Base-by-base conservation (phyloP, 768 basidiomycete species). In the Panaeolus cyanescens region DNA sequence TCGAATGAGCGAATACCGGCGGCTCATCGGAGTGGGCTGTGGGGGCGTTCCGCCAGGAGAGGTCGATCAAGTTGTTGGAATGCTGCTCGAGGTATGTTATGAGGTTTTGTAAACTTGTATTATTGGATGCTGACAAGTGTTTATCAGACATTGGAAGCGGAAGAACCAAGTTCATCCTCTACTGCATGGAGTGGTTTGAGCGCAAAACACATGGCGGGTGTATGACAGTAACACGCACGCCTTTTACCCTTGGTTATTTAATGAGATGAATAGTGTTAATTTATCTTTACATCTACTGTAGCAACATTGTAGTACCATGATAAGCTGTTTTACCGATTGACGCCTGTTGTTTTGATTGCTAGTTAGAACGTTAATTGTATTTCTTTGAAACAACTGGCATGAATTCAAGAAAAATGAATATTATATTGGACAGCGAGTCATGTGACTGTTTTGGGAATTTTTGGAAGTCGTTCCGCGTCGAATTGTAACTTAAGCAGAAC, bases 11-110 rank as follows among this genome's bases (percentile, higher is more conserved):
- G 91, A 96, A 65, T 99, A 98, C 72, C 80, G 95, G 66, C 81
- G 89, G 63, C 74, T 99, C 56, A 95, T 99, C 67, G 90, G 91
- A 32, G 89, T 93, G 15, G 95, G 93, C 0, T 96, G 93, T 76
- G 94, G 94, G 22, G 91, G 93, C 0, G 84, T 95, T 31, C 85
- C 90, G 2, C 86, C 91, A 1, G 80, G 86, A n/a, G 95, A 98
- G 63, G 91, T 98, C 34, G 96, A 98, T 68, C 85, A 85, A 62
- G 89, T 95, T 4, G 80, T 97, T 62, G 87, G 86, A 25, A 90
- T 92, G 82, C 76, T 99, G 39, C 80, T 95, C 17, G 93, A 96
- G 85, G 92, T 91, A 64, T 69, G 22, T 53, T n/a, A n/a, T n/a
- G n/a, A 22, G 10, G 20, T 42, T 17, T 34, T 56, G 62, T 31